These are phyloP conservation scores for Pythium folliculosum DNA, from an alignment of 352 stramenopile genomes.

Conservation along the genomic window DNA sequence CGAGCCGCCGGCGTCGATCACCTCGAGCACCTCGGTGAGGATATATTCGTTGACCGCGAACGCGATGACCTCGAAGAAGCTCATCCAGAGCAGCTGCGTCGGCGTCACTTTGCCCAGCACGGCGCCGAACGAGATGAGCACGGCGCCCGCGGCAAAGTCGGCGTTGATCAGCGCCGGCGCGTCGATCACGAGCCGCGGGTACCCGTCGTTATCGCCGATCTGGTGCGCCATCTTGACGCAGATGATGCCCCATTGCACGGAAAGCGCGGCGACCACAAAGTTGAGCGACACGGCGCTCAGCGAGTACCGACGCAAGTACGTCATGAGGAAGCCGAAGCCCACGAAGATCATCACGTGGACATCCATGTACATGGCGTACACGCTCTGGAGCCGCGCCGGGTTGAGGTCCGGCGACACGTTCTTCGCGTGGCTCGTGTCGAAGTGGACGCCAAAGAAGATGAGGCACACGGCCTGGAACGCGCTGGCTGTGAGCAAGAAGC, in stretches of 20 bases:
- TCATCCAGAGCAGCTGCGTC: constrained; percentile 78
- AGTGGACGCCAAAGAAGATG: constrained; percentile 47
- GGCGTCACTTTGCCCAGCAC: constrained; percentile 78
- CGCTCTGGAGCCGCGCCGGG: constrained; percentile 9
- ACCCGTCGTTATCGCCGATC: constrained; percentile 44
- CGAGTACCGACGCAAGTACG: constrained; percentile 84
- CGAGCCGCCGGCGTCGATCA: constrained; percentile 75
- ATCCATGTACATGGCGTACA: constrained; percentile 74
- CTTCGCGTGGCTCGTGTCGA: constrained; percentile 44
- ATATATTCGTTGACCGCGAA: constrained; percentile 83
- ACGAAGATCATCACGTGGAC: constrained; percentile 88
- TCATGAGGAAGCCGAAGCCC: constrained; percentile 90
- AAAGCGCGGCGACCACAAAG: constrained; percentile 71
- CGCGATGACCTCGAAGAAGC: constrained; percentile 73
- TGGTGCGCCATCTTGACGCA: constrained; percentile 61
- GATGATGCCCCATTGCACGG: constrained; percentile 73
- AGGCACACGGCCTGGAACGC: constrained; percentile 50
- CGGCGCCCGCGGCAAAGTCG: constrained; percentile 76
- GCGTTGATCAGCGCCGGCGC: constrained; percentile 69
- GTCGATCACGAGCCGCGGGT: constrained; percentile 53
- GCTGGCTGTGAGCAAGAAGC: constrained; percentile 45
- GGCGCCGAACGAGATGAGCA: constrained; percentile 82
- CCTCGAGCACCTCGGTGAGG: constrained; percentile 50
- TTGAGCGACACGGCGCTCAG: constrained; percentile 76
- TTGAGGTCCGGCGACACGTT: constrained; percentile 12